Percentiles rank a stretch among this genome's conserved stretches.
Conservation (phyloP, 2,329 filamentous ascomycete species). For the Venturia carpophila region DNA sequence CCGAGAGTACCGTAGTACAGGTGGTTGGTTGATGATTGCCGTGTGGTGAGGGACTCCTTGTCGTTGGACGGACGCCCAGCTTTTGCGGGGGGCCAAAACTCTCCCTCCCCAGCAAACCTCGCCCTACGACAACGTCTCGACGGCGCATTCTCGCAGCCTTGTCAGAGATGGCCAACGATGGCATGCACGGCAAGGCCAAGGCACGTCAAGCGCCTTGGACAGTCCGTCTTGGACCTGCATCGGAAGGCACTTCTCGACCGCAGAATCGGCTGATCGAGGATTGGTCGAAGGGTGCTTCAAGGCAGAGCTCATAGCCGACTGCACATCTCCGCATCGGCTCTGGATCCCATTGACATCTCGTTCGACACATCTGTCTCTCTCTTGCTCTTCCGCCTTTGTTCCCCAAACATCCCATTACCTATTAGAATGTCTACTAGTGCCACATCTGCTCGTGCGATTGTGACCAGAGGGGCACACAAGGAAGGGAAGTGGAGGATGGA, state of each 20-base stretch:
- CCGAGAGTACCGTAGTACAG: too few relatives aligned
- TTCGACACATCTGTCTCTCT: background rate
- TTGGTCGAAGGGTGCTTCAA: too few relatives aligned
- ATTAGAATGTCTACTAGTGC: background rate
- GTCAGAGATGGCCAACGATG: background rate
- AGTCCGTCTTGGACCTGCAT: background rate
- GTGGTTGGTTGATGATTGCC: too few relatives aligned
- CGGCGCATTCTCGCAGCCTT: background rate
- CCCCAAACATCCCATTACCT: background rate
- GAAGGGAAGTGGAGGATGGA: slow-evolving; percentile 36
- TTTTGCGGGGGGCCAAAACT: too few relatives aligned
- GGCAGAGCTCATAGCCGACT: too few relatives aligned
- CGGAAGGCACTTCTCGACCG: background rate
- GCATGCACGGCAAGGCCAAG: background rate
- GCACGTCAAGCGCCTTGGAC: background rate
- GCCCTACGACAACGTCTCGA: background rate
- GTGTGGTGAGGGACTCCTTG: too few relatives aligned
- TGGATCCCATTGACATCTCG: background rate
- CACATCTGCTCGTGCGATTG: slow-evolving; percentile 28
- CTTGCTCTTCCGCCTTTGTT: background rate
- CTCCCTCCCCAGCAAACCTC: background rate
- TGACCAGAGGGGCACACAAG: slow-evolving; percentile 31
- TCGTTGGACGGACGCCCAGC: too few relatives aligned
- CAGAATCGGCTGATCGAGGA: background rate
- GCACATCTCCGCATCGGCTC: background rate